Conservation (phyloP, 805 yeast genomes). For the Saccharomycopsis amapae region DNA sequence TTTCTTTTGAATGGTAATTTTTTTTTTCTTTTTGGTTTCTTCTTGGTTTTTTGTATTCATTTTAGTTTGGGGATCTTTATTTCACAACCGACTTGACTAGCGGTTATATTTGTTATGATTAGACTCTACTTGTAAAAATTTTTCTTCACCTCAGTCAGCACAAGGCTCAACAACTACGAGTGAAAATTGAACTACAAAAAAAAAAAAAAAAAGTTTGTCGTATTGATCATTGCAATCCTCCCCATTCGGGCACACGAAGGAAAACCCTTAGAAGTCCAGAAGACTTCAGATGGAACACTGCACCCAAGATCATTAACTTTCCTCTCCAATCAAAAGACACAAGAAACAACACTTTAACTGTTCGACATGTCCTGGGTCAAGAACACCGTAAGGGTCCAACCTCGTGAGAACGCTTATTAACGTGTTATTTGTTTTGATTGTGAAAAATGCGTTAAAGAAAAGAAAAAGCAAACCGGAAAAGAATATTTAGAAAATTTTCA, state of each 20-base stretch:
- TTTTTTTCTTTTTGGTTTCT: too few relatives aligned
- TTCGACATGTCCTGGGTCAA: constrained; percentile 54
- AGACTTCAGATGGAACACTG: constrained; percentile 45
- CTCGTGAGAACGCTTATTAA: constrained; percentile 51
- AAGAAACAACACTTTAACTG: constrained; percentile 36
- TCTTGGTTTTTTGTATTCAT: too few relatives aligned
- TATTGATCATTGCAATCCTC: constrained; percentile 54
- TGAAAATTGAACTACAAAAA: neutral
- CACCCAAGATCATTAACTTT: constrained; percentile 57
- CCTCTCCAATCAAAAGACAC: constrained; percentile 36
- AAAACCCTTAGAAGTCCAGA: constrained; percentile 41
- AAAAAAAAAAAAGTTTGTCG: constrained; percentile 37
- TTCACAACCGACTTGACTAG: too few relatives aligned
- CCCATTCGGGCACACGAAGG: constrained; percentile 66
- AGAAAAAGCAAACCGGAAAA: constrained; percentile 7
- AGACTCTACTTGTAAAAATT: too few relatives aligned
- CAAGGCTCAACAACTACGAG: neutral
- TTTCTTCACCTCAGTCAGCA: too few relatives aligned
- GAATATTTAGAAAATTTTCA: constrained; percentile 1
- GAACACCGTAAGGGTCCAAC: constrained; percentile 50
- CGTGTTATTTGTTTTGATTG: constrained; percentile 38
- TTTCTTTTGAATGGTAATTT: too few relatives aligned
- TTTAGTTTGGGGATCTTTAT: too few relatives aligned
- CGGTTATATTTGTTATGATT: too few relatives aligned
- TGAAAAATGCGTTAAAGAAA: constrained; percentile 43